Evolutionary conservation across 2,329 filamentous ascomycete genomes (phyloP), one percentile per base, ranked within the genome.

Genomic region (Cytospora piceae): DNA sequence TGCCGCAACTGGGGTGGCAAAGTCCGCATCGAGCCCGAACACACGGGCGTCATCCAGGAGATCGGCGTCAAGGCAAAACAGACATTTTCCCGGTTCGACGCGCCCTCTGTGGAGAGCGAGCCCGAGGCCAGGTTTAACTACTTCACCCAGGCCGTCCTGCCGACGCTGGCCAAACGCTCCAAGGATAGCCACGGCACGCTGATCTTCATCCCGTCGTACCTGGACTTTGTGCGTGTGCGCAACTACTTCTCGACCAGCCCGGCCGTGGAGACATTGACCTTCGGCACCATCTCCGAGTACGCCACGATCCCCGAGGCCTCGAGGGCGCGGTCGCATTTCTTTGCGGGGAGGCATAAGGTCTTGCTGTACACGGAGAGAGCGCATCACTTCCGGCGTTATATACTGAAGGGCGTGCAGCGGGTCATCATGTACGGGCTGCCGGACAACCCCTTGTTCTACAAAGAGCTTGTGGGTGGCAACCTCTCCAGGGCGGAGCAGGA

Each of bases 351-450:
- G 20, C 91, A 97, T 74, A 87, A 87, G 24, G 85, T 98, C 22
- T 79, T 99, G 49, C 81, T 99, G 20, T 99, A 98, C 79, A 96
- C 94, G 2, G 94, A 96, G 76, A 89, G 95, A 66, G 92, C 94
- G n/a, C 95, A 99, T 78, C 95, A 99, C 77, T 98, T 98, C 82
- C 88, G 93, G 58, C 85, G 95, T n/a, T 93, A 95, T 74, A 85
- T 87, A 70, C 83, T 99, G 62, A 85, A 87, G 42, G 95, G 95
- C 27, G 93, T 95, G 17, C 89, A 89, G 76, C 84, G 89, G 51
- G 86, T 98, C n/a, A 84, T 97, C 60, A 90, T 97, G 82, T 98
- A 98, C 75, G 91, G 89, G 1, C 77, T 97, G 37, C 95, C 95
- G 0, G 94, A 98, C 72, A 97, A 97, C 74, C 90, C 91, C 31